phyloP scores from a whole-genome alignment of 148 eudicot species.

The Cornus kousa region DNA sequence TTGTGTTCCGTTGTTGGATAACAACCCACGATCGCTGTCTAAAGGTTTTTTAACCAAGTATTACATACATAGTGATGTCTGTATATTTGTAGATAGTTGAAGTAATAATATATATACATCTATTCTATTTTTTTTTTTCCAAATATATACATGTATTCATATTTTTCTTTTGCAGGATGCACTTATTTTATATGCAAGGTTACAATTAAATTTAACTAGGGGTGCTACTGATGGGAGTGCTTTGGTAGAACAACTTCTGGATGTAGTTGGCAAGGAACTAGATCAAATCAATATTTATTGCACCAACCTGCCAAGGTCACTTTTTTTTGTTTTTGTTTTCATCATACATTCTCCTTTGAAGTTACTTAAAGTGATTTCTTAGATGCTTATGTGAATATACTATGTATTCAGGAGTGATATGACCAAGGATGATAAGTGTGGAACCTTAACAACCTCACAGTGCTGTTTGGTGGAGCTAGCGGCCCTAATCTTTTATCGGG shows the following conservation, averaged over 20 bases:
- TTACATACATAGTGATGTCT: constrained; percentile 4
- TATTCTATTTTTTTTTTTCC: neutral
- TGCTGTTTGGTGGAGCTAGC: constrained; percentile 72
- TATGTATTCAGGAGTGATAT: constrained; percentile 54
- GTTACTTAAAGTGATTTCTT: neutral
- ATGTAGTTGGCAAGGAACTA: constrained; percentile 72
- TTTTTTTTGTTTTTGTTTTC: neutral
- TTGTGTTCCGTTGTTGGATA: constrained; percentile 74
- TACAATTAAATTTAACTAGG: constrained; percentile 76
- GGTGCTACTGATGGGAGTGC: constrained; percentile 58
- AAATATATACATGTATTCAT: neutral
- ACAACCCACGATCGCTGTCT: constrained; percentile 61
- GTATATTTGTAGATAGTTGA: neutral
- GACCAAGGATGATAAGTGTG: constrained; percentile 67
- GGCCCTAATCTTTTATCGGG: constrained; percentile 86
- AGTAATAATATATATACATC: neutral
- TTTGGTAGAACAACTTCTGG: constrained; percentile 76
- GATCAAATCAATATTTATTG: constrained; percentile 60
- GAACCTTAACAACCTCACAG: constrained; percentile 63
- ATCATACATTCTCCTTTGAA: neutral
- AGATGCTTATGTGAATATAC: constrained; percentile 1
- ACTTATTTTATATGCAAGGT: constrained; percentile 66
- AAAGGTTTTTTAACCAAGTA: constrained; percentile 44
- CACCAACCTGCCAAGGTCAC: constrained; percentile 48
- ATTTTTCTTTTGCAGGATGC: constrained; percentile 51